Evolutionary conservation across 2,329 filamentous ascomycete genomes (phyloP).

Genomic region (Colletotrichum karsti): DNA sequence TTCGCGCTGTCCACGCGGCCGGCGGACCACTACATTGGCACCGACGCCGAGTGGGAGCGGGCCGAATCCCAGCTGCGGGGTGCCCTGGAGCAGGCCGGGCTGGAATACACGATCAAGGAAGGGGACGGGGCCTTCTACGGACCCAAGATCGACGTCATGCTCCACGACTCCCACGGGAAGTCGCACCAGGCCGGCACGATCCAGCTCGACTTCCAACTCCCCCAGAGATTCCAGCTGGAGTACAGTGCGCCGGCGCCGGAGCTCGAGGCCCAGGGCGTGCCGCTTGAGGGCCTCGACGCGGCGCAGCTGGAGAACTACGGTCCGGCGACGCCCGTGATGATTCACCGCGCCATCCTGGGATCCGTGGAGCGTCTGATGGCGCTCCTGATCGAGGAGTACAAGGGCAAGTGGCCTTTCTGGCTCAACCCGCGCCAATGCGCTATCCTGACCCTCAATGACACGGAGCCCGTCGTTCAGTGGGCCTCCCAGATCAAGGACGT

Average conservation of each 20-base stretch:
- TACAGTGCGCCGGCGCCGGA: slow-evolving; percentile 77
- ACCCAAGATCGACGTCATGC: slow-evolving; percentile 88
- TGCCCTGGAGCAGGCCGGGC: slow-evolving; percentile 71
- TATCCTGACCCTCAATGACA: slow-evolving; percentile 76
- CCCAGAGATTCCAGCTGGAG: slow-evolving; percentile 80
- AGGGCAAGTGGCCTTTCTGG: slow-evolving; percentile 88
- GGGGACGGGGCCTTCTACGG: slow-evolving; percentile 92
- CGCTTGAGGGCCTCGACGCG: slow-evolving; percentile 44
- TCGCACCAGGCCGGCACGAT: slow-evolving; percentile 91
- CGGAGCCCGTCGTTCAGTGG: slow-evolving; percentile 59
- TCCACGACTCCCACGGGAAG: slow-evolving; percentile 82
- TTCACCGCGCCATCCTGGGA: slow-evolving; percentile 86
- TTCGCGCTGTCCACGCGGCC: slow-evolving; percentile 83
- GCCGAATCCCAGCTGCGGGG: slow-evolving; percentile 49
- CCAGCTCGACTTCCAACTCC: slow-evolving; percentile 89
- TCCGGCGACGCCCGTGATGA: slow-evolving; percentile 75
- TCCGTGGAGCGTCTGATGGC: slow-evolving; percentile 88
- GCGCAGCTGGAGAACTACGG: slow-evolving; percentile 54
- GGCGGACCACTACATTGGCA: slow-evolving; percentile 79
- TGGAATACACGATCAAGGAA: slow-evolving; percentile 77
- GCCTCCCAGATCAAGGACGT: slow-evolving; percentile 56
- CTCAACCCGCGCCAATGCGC: slow-evolving; percentile 82
- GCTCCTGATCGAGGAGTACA: slow-evolving; percentile 83
- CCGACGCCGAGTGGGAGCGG: slow-evolving; percentile 67
- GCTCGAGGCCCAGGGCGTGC: slow-evolving; percentile 60